Evolutionary conservation across 169 alveolate genomes (phyloP).

Genomic region (Plasmodium malariae): DNA sequence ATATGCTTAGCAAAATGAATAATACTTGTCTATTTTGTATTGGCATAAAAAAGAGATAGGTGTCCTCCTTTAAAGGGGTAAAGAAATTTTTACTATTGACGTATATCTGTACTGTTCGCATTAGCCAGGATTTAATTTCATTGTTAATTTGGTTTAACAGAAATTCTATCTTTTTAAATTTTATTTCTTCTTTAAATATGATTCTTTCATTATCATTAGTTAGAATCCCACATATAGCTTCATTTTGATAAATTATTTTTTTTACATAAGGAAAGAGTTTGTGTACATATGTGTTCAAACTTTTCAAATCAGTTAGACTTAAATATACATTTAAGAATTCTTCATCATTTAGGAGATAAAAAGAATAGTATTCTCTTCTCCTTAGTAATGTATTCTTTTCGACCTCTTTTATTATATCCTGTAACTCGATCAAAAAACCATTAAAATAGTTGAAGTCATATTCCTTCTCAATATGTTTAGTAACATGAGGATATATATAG

Average conservation of each 20-base stretch:
- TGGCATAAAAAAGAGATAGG: constrained; percentile 14
- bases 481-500: constrained; percentile 53
- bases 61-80: constrained; percentile 11
- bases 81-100: constrained; percentile 16
- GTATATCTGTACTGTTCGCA: neutral
- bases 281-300: constrained; percentile 19
- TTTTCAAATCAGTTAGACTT: constrained; percentile 18
- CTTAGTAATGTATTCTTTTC: constrained; percentile 14
- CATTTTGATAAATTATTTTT: constrained; percentile 59
- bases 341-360: constrained; percentile 22
- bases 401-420: neutral
- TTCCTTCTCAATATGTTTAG: constrained; percentile 28
- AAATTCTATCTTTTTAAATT: constrained; percentile 50
- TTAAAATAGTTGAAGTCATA: constrained; percentile 8
- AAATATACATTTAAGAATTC: constrained; percentile 40
- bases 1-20: constrained; percentile 21
- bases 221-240: constrained; percentile 26
- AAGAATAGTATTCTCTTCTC: constrained; percentile 23
- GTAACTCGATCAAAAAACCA: neutral
- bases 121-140: constrained; percentile 14
- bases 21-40: constrained; percentile 18
- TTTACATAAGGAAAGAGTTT: constrained; percentile 23
- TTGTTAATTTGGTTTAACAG: constrained; percentile 26
- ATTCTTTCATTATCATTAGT: constrained; percentile 22
- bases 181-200: constrained; percentile 42